Evolutionary conservation across 2,329 filamentous ascomycete genomes (phyloP).

Genomic region (Aspergillus sp.): DNA sequence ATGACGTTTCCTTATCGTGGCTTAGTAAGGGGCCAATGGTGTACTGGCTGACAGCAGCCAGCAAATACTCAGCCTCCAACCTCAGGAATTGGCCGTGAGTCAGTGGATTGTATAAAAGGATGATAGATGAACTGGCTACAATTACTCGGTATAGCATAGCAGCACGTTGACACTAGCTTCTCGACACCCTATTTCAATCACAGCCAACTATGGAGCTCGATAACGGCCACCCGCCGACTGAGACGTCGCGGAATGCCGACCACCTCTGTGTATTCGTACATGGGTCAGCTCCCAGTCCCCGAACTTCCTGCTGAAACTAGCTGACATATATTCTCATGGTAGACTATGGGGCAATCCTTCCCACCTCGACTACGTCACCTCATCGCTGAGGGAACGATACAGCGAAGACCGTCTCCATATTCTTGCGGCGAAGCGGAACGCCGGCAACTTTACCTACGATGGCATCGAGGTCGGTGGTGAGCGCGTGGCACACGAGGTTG

Average conservation of each 20-base stretch:
- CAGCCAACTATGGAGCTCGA: constrained; percentile 10
- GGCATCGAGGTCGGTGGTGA: constrained; percentile 70
- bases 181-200: not conserved
- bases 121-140: not conserved
- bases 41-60: constrained; percentile 1
- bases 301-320: not conserved
- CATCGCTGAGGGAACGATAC: constrained; percentile 53
- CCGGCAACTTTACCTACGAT: constrained; percentile 63
- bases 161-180: not conserved
- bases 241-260: constrained; percentile 36
- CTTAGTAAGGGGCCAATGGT: constrained; percentile 1
- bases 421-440: constrained; percentile 57
- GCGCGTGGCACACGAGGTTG: constrained; percentile 64
- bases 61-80: not conserved
- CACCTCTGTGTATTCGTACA: constrained; percentile 65
- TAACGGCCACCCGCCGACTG: constrained; percentile 4
- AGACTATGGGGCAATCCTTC: constrained; percentile 63
- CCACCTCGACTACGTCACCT: constrained; percentile 58
- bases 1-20: constrained; percentile 8
- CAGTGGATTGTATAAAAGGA: not conserved
- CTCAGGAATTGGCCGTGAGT: not conserved
- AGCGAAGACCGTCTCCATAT: constrained; percentile 56
- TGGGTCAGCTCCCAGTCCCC: constrained; percentile 48
- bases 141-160: not conserved
- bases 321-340: constrained; percentile 2